These are phyloP conservation scores for Vigna reflexopilosa DNA, from an alignment of 306 rosid genomes.

Conservation along the genomic window DNA sequence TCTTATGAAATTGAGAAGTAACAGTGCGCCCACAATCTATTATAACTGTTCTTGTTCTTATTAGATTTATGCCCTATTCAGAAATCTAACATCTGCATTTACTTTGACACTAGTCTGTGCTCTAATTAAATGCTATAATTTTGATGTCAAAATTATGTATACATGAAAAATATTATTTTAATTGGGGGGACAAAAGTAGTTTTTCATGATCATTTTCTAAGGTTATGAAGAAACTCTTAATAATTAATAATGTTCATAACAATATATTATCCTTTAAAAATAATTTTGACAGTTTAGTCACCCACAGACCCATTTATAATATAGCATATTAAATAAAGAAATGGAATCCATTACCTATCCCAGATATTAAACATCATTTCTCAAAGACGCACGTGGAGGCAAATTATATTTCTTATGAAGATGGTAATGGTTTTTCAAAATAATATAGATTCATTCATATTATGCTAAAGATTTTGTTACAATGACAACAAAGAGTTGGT, in stretches of 20 bases:
- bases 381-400: not conserved
- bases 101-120: slow-evolving; percentile 20
- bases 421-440: not conserved
- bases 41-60: slow-evolving; percentile 24
- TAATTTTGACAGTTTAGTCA: not conserved
- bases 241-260: not conserved
- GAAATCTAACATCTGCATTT: slow-evolving; percentile 2
- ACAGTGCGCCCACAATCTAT: slow-evolving; percentile 5
- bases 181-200: slow-evolving; percentile 11
- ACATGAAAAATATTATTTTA: not conserved
- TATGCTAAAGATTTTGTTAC: not conserved
- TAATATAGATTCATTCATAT: slow-evolving; percentile 8
- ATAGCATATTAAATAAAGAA: not conserved
- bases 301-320: not conserved
- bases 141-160: slow-evolving; percentile 21
- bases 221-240: not conserved
- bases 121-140: not conserved
- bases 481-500: not conserved
- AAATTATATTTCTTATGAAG: not conserved
- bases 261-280: not conserved
- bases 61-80: slow-evolving; percentile 2
- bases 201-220: not conserved
- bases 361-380: slow-evolving; percentile 3
- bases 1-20: slow-evolving; percentile 12
- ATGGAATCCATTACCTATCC: not conserved